These are phyloP conservation scores for Albizia julibrissin DNA, from an alignment of 306 rosid genomes.

Conservation along the genomic window DNA sequence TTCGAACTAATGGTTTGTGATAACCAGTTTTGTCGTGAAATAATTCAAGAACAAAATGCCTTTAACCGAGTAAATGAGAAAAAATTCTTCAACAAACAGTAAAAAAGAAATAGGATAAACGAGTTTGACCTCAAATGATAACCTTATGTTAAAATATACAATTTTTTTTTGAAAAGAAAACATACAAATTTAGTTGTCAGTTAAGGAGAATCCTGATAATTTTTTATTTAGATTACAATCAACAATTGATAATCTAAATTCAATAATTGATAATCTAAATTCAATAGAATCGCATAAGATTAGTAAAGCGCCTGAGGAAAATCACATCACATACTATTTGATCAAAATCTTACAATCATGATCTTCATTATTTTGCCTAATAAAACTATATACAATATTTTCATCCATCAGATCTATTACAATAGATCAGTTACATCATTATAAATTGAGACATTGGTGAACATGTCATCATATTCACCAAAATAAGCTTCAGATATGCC, in stretches of 20 bases:
- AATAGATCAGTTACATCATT: not conserved
- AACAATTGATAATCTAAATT: not conserved
- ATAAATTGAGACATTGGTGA: not conserved
- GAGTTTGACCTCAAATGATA: too few species aligned
- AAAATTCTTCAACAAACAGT: too few species aligned
- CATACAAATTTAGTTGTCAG: too few species aligned
- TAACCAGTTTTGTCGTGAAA: too few species aligned
- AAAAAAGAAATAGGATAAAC: too few species aligned
- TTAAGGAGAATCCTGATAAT: too few species aligned
- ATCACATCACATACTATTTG: not conserved
- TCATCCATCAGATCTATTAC: not conserved
- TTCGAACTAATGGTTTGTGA: too few species aligned
- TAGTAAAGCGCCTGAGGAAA: not conserved
- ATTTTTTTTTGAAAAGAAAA: too few species aligned
- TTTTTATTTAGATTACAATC: too few species aligned
- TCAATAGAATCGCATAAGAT: not conserved
- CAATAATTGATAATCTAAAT: not conserved
- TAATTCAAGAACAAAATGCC: too few species aligned
- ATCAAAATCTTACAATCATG: not conserved
- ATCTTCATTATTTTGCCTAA: not conserved
- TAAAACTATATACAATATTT: not conserved
- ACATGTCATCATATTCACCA: not conserved
- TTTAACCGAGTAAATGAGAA: too few species aligned
- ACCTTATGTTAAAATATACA: too few species aligned
- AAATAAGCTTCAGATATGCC: not conserved